Conservation (phyloP, 2,329 filamentous ascomycete genomes). For the Penicillium capsulatum region DNA sequence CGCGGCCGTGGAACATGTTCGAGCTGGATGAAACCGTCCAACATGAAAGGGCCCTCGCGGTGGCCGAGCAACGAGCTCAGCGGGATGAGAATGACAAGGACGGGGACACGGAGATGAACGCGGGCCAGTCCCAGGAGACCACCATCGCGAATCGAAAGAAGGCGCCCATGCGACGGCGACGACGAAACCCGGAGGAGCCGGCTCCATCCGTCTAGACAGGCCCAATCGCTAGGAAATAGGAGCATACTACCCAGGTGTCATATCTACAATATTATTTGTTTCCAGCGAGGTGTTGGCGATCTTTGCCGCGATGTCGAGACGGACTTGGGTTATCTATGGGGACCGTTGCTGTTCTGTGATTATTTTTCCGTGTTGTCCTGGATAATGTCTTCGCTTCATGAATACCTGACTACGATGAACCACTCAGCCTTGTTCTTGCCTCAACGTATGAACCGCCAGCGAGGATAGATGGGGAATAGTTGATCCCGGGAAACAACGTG, state of each 20-base stretch:
- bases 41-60: slow-evolving; percentile 33
- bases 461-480: no score
- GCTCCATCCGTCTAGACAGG: slow-evolving; percentile 30
- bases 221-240: no score
- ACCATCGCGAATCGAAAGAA: slow-evolving; percentile 42
- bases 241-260: slow-evolving; percentile 1
- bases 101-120: slow-evolving; percentile 39
- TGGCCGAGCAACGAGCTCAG: slow-evolving; percentile 17
- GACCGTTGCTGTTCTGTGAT: no score
- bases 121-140: slow-evolving; percentile 32
- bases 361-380: no score
- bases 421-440: no score
- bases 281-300: slow-evolving; percentile 8
- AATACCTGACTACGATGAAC: no score
- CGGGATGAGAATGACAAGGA: slow-evolving; percentile 27
- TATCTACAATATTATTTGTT: slow-evolving; percentile 6
- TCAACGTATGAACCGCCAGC: no score
- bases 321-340: no score
- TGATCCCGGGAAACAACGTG: no score
- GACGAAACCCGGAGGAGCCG: slow-evolving; percentile 16
- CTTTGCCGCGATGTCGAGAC: no score
- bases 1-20: slow-evolving; percentile 72
- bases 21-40: slow-evolving; percentile 70
- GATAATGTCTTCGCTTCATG: no score
- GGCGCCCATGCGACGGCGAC: slow-evolving; percentile 41